Conservation (phyloP, 257 asterid genomes). For the Solanum gracilifrons region DNA sequence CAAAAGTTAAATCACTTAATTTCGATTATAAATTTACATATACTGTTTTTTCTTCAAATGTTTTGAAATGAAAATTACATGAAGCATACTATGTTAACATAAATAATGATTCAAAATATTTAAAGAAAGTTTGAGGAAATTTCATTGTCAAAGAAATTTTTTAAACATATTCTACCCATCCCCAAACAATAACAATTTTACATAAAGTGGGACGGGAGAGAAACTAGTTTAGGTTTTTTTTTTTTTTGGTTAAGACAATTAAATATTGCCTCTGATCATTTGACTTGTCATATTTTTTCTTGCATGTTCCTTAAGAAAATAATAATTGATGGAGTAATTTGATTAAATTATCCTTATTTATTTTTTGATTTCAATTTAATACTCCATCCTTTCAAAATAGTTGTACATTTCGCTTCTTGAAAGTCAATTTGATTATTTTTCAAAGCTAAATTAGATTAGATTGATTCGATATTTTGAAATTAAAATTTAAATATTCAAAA, state of each 20-base stretch:
- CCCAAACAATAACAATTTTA: background rate
- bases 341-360: background rate
- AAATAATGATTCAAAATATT: background rate
- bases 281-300: background rate
- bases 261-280: too few relatives aligned
- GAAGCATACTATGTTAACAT: too few relatives aligned
- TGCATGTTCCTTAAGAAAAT: too few relatives aligned
- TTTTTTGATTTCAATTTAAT: background rate
- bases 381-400: background rate
- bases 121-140: background rate
- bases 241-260: too few relatives aligned
- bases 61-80: too few relatives aligned
- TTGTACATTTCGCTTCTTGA: too few relatives aligned
- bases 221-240: background rate
- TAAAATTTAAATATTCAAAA: too few relatives aligned
- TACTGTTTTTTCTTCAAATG: too few relatives aligned
- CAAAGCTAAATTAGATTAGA: background rate
- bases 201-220: background rate
- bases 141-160: background rate
- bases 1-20: too few relatives aligned
- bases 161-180: too few relatives aligned
- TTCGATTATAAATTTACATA: too few relatives aligned
- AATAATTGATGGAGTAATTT: background rate
- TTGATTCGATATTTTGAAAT: too few relatives aligned
- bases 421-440: background rate